Conservation (phyloP, 768 basidiomycete species). For the Infundibulicybe gibba region DNA sequence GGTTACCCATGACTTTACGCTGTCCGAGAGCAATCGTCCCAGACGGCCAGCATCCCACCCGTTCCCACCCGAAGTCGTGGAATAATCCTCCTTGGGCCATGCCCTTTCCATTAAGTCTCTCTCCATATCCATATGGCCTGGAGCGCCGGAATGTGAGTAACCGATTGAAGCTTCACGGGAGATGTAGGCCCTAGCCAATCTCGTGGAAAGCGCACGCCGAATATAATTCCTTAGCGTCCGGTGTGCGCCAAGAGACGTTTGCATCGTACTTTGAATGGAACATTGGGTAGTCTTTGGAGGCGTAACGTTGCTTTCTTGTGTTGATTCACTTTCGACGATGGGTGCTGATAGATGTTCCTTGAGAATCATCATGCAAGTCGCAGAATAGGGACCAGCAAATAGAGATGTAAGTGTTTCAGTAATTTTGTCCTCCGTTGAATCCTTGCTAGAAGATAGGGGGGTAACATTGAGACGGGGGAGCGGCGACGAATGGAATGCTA, state of each 20-base stretch:
- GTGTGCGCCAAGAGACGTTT: slow-evolving; percentile 54
- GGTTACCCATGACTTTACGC: slow-evolving; percentile 58
- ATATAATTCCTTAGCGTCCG: slow-evolving; percentile 63
- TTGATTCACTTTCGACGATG: slow-evolving; percentile 11
- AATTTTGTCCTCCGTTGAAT: slow-evolving; percentile 50
- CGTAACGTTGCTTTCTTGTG: background rate
- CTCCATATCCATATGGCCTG: slow-evolving; percentile 56
- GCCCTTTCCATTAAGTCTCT: slow-evolving; percentile 66
- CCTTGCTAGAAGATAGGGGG: slow-evolving; percentile 28
- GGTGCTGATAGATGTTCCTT: slow-evolving; percentile 56
- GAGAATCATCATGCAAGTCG: slow-evolving; percentile 61
- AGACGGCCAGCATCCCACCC: slow-evolving; percentile 67
- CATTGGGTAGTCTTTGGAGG: slow-evolving; percentile 2
- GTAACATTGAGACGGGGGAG: slow-evolving; percentile 65
- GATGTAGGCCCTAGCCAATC: slow-evolving; percentile 68
- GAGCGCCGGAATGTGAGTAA: slow-evolving; percentile 59
- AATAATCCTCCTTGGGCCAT: slow-evolving; percentile 63
- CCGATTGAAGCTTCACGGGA: slow-evolving; percentile 44
- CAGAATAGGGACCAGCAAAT: slow-evolving; percentile 62
- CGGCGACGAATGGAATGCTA: slow-evolving; percentile 61
- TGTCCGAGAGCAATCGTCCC: slow-evolving; percentile 48
- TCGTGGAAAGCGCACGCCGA: slow-evolving; percentile 54
- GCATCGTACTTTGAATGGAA: slow-evolving; percentile 26
- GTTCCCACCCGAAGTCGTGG: slow-evolving; percentile 25
- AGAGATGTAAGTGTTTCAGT: slow-evolving; percentile 53